Evolutionary conservation across 257 asterid species (phyloP), one percentile per base, ranked within the genome.

Genomic region (Verbena officinalis): DNA sequence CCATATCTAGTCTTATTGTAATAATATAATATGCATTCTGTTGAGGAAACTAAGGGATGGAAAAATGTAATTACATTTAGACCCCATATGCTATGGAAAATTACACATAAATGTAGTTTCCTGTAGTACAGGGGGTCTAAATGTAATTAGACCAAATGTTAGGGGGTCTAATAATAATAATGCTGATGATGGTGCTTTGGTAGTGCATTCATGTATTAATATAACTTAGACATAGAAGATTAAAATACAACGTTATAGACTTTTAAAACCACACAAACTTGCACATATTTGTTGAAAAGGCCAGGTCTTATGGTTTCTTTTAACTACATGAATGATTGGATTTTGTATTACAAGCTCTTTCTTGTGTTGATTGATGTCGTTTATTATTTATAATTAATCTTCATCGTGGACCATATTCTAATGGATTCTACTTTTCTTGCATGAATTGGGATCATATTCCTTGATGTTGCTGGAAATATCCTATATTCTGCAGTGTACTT

Each of bases 401-500:
- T 49, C 5, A 40, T 57, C 1, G 63, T 44, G 9, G 27, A 10
- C 23, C 4, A 8, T 11, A 1, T 55, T 67, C 73, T 80, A 60
- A 80, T 36, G 54, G 27, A 3, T 51, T 67, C 50, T 46, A 7
- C 59, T 52, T 15, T 42, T 77, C 27, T 75, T 78, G 84, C 84
- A 80, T 81, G 79, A 53, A 50, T 34, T 33, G 69, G 67, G 74
- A 56, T 79, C 57, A 7, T 48, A n/a, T 48, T 75, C 73, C 34
- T 70, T 63, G 73, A 50, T 65, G 77, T 53, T 77, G 73, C 74
- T 58, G 56, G 62, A 50, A 19, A 23, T 69, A 31, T 74, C 21
- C 40, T 12, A 16, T 72, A 16, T 74, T 43, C 60, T 75, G 57
- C 92, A 94, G 99, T 94, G 16, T 94, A 94, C 68, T 81, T 94